These are phyloP conservation scores for Trapa incisa DNA, from an alignment of 345 rosid species.

Conservation along the genomic window DNA sequence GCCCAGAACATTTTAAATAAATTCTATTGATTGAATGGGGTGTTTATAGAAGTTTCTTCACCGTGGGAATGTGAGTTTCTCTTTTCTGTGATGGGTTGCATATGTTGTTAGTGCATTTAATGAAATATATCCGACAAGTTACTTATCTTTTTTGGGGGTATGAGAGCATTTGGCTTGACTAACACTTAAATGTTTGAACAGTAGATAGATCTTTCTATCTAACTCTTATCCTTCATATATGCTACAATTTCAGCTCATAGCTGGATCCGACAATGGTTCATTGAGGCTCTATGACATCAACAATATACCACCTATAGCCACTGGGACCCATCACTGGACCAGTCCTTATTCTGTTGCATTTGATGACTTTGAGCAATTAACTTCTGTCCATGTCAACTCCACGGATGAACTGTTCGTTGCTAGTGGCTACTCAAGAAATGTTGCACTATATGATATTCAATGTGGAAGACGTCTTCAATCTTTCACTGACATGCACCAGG, in stretches of 20 bases:
- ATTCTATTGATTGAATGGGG: neutral
- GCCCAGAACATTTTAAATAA: neutral
- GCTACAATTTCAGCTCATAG: constrained; percentile 51
- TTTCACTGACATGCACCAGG: constrained; percentile 76
- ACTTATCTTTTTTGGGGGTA: neutral
- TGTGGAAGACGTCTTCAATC: constrained; percentile 62
- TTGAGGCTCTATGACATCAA: constrained; percentile 60
- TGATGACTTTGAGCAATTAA: constrained; percentile 81
- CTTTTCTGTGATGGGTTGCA: neutral
- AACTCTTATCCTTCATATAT: neutral
- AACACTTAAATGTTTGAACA: neutral
- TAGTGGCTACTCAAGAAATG: constrained; percentile 83
- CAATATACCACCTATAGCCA: constrained; percentile 26
- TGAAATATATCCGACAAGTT: neutral
- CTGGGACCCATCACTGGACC: constrained; percentile 13
- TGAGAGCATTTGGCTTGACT: neutral
- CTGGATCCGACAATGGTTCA: constrained; percentile 95
- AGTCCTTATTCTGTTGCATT: constrained; percentile 44
- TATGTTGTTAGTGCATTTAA: neutral
- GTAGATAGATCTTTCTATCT: neutral
- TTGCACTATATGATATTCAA: constrained; percentile 70
- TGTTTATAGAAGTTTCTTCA: neutral
- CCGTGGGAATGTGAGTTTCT: neutral
- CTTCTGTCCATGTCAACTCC: constrained; percentile 86
- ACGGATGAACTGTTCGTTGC: constrained; percentile 81